These are phyloP conservation scores for Diplodia seriata DNA, from an alignment of 2,329 filamentous ascomycete genomes.

Conservation along the genomic window DNA sequence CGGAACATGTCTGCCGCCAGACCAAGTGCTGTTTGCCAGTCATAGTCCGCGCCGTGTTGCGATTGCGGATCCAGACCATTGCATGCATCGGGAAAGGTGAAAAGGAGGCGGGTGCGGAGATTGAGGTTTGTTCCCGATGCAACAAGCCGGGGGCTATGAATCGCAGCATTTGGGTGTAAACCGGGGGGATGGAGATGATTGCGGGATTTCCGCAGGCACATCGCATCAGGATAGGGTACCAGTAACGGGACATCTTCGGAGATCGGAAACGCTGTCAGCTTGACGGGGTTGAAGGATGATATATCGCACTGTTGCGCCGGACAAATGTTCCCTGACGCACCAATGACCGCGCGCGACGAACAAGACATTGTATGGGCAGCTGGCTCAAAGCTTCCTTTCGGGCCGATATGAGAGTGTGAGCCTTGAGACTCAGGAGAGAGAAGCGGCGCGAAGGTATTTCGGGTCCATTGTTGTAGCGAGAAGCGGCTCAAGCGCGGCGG, in stretches of 20 bases:
- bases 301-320: not conserved
- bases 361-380: too few relatives aligned
- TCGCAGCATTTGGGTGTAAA: not conserved
- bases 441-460: not conserved
- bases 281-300: not conserved
- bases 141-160: not conserved
- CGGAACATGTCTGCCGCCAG: not conserved
- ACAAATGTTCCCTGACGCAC: not conserved
- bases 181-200: not conserved
- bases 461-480: not conserved
- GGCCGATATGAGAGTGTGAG: too few relatives aligned
- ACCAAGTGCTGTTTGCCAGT: not conserved
- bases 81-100: not conserved
- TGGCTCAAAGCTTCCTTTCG: too few relatives aligned
- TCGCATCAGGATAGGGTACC: not conserved
- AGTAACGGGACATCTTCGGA: not conserved
- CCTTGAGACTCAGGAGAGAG: too few relatives aligned
- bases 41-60: too few relatives aligned
- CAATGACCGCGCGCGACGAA: not conserved
- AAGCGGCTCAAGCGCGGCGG: not conserved
- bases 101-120: not conserved
- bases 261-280: not conserved
- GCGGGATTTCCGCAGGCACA: not conserved
- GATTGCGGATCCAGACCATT: not conserved
- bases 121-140: not conserved